These are phyloP conservation scores for Speleostelium caveatum DNA, from an alignment of 78 protist species.

Conservation along the genomic window DNA sequence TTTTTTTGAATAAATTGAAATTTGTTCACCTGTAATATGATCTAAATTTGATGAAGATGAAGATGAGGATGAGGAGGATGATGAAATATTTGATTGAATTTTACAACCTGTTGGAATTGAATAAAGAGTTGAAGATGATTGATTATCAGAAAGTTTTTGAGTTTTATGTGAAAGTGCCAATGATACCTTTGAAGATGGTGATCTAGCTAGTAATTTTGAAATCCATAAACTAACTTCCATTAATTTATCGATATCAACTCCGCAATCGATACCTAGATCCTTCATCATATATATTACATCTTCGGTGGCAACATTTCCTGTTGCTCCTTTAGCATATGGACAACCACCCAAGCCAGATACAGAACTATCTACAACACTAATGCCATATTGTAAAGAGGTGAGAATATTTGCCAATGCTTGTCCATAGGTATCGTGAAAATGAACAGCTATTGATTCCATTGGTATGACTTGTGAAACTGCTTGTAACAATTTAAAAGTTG, in stretches of 20 bases:
- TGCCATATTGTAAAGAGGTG: conserved; percentile 87
- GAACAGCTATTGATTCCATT: conserved; percentile 87
- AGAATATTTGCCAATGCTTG: conserved; percentile 94
- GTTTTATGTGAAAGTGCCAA: conserved; percentile 58
- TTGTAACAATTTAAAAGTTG: conserved; percentile 68
- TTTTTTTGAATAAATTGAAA: too few relatives aligned
- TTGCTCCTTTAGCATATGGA: conserved; percentile 94
- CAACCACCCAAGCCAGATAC: conserved; percentile 97
- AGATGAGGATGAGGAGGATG: too few relatives aligned
- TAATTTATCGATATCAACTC: conserved; percentile 72
- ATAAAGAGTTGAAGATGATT: neutral
- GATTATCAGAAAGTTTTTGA: too few relatives aligned
- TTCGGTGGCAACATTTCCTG: conserved; percentile 97
- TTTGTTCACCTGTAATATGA: too few relatives aligned
- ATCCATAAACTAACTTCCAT: conserved; percentile 74
- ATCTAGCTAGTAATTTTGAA: conserved; percentile 27
- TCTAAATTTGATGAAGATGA: too few relatives aligned
- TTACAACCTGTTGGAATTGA: too few relatives aligned
- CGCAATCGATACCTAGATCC: conserved; percentile 88
- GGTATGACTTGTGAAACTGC: conserved; percentile 75
- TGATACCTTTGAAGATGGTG: conserved; percentile 72
- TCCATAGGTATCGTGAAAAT: conserved; percentile 97
- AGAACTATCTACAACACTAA: conserved; percentile 86
- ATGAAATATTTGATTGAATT: too few relatives aligned
- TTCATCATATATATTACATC: conserved; percentile 94